Base-by-base conservation (phyloP, 495 filamentous ascomycete species). In the Extremus antarcticus region DNA sequence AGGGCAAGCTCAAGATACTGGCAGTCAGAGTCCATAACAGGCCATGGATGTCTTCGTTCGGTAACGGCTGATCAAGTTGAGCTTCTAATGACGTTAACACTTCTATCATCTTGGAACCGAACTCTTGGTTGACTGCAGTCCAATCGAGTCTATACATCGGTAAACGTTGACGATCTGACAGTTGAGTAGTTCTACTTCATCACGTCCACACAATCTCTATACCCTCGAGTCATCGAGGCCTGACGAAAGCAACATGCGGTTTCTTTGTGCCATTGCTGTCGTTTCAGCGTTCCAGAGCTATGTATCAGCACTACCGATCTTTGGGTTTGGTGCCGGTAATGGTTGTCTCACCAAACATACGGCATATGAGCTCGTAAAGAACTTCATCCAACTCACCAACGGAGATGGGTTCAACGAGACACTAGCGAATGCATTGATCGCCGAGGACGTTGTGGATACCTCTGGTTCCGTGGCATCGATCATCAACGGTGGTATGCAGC, bases 381-480 rank as follows among this genome's bases (percentile, higher is more conserved):
- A 45, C 41, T 45, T 45, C 41, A 45, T 45, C 41, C 8, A 45
- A n/a, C 41, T 45, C 41, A 45, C 41, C 16, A 45, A 45, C 41
- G 41, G 41, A n/a, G 41, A 45, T 21, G 41, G 7, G 16, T 45
- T 45, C 41, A 45, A 45, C 41, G 41, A 45, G 41, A n/a, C 8
- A 9, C 17, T 45, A n/a, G 41, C 41, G 41, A 45, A n/a, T 9
- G 15, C 41, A 3, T 17, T 45, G 16, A 45, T 45, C 41, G 7
- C 16, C 7, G 19, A 45, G 41, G 41, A 45, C 17, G 16, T 45
- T n/a, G 41, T 45, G 19, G 41, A 45, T n/a, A 45, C 41, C n/a
- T 45, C 41, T n/a, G 41, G 41, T n/a, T 45, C 41, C 15, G 41
- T 45, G 8, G 41, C 16, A 45, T 45, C 41, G 16, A 21, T 45